phyloP scores from a whole-genome alignment of 1,284 basidiomycete species.

The Anthracocystis walkeri region DNA sequence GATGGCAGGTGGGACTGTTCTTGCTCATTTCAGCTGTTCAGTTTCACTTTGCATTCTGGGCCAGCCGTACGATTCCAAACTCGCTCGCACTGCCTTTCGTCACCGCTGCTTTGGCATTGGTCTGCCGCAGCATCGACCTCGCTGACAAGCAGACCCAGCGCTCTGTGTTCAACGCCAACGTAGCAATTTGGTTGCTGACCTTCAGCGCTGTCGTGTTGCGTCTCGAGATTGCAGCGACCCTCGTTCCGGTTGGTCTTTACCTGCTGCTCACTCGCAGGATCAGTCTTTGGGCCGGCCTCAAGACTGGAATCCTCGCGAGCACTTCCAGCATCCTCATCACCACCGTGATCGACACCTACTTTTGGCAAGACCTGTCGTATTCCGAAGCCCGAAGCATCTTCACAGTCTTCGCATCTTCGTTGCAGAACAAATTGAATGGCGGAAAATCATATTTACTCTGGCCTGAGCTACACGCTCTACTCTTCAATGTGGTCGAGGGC shows the following conservation, averaged over 20 bases:
- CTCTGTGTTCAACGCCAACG: background rate
- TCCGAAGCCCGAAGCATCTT: background rate
- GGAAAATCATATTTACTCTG: conserved; percentile 72
- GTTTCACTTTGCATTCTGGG: conserved; percentile 94
- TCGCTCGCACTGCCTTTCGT: conserved; percentile 86
- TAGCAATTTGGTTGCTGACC: conserved; percentile 73
- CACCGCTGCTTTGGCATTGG: conserved; percentile 75
- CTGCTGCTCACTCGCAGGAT: conserved; percentile 25
- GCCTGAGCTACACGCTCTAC: conserved; percentile 85
- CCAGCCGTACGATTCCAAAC: conserved; percentile 91
- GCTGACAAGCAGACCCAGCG: conserved; percentile 13
- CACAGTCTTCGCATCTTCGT: background rate
- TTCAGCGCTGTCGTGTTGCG: conserved; percentile 82
- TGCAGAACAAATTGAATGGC: background rate
- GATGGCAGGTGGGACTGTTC: conserved; percentile 61
- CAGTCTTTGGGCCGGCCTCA: conserved; percentile 19
- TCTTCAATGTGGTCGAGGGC: conserved; percentile 89
- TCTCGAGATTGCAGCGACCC: conserved; percentile 77
- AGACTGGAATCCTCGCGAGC: conserved; percentile 25
- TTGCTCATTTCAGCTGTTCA: conserved; percentile 80
- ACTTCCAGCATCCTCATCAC: conserved; percentile 28
- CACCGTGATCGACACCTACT: conserved; percentile 81
- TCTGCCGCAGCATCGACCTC: conserved; percentile 71
- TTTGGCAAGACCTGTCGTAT: conserved; percentile 75
- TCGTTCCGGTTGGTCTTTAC: conserved; percentile 56